Evolutionary conservation across 371 early-diverging fungal species (phyloP), one percentile per base, ranked within the genome.

Genomic region (Furculomyces boomerangus): DNA sequence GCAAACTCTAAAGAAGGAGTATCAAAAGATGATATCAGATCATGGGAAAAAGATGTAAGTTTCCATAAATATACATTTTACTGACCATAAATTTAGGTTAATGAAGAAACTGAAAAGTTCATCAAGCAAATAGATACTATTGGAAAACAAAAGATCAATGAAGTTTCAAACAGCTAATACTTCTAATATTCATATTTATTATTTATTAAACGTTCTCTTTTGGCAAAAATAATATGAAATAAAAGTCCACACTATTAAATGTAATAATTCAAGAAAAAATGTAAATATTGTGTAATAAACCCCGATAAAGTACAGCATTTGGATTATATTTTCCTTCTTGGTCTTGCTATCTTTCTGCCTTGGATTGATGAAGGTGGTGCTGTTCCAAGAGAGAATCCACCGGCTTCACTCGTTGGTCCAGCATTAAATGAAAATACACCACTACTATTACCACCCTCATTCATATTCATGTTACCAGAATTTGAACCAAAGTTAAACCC

Each of bases 41-140:
- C 59, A 50, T 59, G 78, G 58, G 80, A 83, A 54, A 83, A 83
- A 64, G 57, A 70, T 61, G 80, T 76, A 71, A 61, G 22, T 55
- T n/a, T n/a, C n/a, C n/a, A n/a, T n/a, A n/a, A n/a, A n/a, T n/a
- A n/a, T n/a, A n/a, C n/a, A n/a, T n/a, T n/a, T n/a, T n/a, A n/a
- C n/a, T n/a, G n/a, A n/a, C n/a, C n/a, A n/a, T n/a, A n/a, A n/a
- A n/a, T n/a, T n/a, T n/a, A n/a, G n/a, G n/a, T 76, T 70, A 60
- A 24, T 56, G 35, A 35, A 35, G 35, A 10, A 7, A 16, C 35
- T 35, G 7, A 7, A 10, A 16, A 35, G 16, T 35, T 10, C 16
- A 35, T 35, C 35, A 16, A 35, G 16, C 7, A 35, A 35, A 35
- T 35, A 10, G 35, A 35, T 35, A 10, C 35, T 10, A 10, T 16